phyloP scores from a whole-genome alignment of 1,284 basidiomycete genomes.

The Ustilago bromivora region DNA sequence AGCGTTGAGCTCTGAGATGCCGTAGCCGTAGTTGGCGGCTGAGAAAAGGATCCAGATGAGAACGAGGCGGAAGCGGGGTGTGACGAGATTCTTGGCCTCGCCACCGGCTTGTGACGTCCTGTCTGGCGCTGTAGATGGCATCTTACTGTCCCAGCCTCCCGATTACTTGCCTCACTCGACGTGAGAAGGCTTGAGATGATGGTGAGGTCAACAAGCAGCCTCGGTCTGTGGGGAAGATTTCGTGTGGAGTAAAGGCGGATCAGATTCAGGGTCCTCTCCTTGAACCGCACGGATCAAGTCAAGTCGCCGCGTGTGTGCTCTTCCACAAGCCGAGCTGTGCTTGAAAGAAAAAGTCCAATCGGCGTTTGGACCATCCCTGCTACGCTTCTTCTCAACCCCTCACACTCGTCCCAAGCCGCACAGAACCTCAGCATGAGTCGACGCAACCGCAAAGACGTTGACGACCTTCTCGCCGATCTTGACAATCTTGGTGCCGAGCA shows the following conservation, averaged over 20 bases:
- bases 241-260: slow-evolving; percentile 10
- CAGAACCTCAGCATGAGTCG: slow-evolving; percentile 37
- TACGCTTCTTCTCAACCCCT: not conserved
- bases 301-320: slow-evolving; percentile 1
- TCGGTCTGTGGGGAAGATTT: not conserved
- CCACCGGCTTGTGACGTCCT: not conserved
- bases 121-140: not conserved
- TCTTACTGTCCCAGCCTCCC: not conserved
- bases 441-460: slow-evolving; percentile 62
- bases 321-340: not conserved
- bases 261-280: slow-evolving; percentile 11
- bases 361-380: slow-evolving; percentile 28
- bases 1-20: slow-evolving; percentile 66
- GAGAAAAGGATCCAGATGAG: slow-evolving; percentile 59
- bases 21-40: slow-evolving; percentile 64
- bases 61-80: slow-evolving; percentile 41
- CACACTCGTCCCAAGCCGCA: not conserved
- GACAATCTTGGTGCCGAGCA: slow-evolving; percentile 58
- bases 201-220: not conserved
- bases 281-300: not conserved
- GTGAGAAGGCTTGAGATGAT: not conserved
- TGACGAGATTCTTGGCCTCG: slow-evolving; percentile 20
- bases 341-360: not conserved
- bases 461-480: slow-evolving; percentile 66
- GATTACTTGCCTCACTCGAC: not conserved